These are phyloP conservation scores for Psilocybe mexicana DNA, from an alignment of 1,284 basidiomycete species.

Conservation along the genomic window DNA sequence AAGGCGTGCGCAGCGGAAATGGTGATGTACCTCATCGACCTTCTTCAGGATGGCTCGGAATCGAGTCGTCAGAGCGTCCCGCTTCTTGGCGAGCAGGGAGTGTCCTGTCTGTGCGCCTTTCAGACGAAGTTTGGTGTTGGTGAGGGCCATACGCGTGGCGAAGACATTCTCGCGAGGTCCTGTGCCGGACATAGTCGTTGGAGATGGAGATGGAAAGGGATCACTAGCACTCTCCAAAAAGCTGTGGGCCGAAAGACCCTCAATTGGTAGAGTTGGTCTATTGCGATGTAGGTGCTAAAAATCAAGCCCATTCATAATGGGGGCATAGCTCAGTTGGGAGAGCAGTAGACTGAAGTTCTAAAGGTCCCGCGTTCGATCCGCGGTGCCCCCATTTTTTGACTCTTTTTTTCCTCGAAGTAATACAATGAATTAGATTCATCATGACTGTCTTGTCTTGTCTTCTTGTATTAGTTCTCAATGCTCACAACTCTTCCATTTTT, in stretches of 20 bases:
- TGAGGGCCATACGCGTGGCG: slow-evolving; percentile 93
- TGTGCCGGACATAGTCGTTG: slow-evolving; percentile 75
- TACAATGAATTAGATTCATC: too few relatives aligned
- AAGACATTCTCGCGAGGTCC: slow-evolving; percentile 91
- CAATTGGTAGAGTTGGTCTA: not conserved
- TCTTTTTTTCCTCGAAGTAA: not conserved
- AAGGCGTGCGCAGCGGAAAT: not conserved
- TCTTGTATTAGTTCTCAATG: too few relatives aligned
- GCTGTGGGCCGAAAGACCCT: not conserved
- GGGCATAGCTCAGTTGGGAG: slow-evolving; percentile 70
- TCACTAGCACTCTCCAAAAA: not conserved
- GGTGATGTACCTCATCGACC: slow-evolving; percentile 82
- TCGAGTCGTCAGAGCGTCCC: slow-evolving; percentile 91
- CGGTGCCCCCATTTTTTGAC: slow-evolving; percentile 44
- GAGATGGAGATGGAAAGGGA: not conserved
- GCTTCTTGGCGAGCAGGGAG: slow-evolving; percentile 95
- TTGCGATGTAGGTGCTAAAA: not conserved
- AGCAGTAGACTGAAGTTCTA: slow-evolving; percentile 80
- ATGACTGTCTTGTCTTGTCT: too few relatives aligned
- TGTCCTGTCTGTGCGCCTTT: slow-evolving; percentile 98
- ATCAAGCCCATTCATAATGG: slow-evolving; percentile 2
- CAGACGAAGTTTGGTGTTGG: slow-evolving; percentile 89
- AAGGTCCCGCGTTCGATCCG: slow-evolving; percentile 70
- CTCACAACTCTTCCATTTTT: too few relatives aligned
- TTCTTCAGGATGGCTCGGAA: slow-evolving; percentile 90